Base-by-base conservation (phyloP, 75 land plant genomes). In the Chamaecyparis obtusa region DNA sequence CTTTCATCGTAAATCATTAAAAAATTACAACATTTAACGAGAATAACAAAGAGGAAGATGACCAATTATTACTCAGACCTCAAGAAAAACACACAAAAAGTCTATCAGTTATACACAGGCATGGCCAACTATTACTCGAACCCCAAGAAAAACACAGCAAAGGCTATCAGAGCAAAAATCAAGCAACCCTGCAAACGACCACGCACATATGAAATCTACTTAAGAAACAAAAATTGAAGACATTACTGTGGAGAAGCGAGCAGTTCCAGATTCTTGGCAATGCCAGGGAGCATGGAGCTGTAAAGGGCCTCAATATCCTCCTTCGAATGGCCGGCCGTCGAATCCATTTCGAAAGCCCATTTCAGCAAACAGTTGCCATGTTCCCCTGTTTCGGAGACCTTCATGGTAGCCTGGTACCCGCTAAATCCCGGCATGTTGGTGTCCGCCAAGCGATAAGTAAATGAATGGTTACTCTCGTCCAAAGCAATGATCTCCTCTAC, bases 371-470 rank as follows among this genome's bases (percentile, higher is more conserved):
- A 85, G 24, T 64, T 64, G 3, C 43, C 86, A 7, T 84, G 30
- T 7, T 48, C 56, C n/a, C 48, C 64, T 37, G 8, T 69, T 17
- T 54, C 79, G n/a, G 1, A 83, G 14, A 93, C 85, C 55, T 74
- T 76, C 33, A 91, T 33, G 3, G 90, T 87, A 39, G 90, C 88
- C 37, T 71, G 86, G 44, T 90, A 93, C 1, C 41, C 19, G 2
- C 84, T 88, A 44, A 91, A 82, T 15, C 91, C 94, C 36, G 32
- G 10, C 21, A 90, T 55, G 75, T 86, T 93, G 54, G 81, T 88
- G 24, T 90, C 90, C 11, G 57, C 5, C 14, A 90, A 71, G 84
- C 84, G 87, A 60, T 91, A 93, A 80, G 83, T 91, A 55, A 87
- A 78, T 3, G 64, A 33, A 49, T 75, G 87, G 2, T 55, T 46